Evolutionary conservation across 2,329 filamentous ascomycete genomes (phyloP).

Genomic region (Pseudocercospora musae): DNA sequence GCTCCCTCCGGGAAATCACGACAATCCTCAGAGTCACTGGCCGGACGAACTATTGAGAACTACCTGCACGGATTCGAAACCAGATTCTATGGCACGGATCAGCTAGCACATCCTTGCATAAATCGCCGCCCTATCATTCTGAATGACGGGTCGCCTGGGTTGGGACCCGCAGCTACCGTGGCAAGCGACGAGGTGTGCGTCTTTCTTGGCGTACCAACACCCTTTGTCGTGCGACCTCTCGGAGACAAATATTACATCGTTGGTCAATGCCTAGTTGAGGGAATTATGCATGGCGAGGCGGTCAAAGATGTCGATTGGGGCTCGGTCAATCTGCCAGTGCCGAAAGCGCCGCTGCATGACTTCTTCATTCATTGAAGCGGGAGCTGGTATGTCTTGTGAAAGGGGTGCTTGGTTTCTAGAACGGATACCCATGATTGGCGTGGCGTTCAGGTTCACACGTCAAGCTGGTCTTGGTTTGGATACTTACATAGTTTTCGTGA

Average conservation of each 20-base stretch:
- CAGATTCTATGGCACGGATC: neutral
- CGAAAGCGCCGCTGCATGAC: slow-evolving; percentile 4
- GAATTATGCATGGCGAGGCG: slow-evolving; percentile 2
- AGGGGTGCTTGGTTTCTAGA: neutral
- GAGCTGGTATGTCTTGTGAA: neutral
- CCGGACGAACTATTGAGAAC: neutral
- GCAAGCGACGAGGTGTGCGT: neutral
- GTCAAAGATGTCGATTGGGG: neutral
- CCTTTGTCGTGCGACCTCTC: neutral
- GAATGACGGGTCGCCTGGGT: neutral
- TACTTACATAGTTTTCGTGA: neutral
- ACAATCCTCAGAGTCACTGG: neutral
- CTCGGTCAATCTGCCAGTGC: neutral
- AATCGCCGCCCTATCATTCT: slow-evolving; percentile 2
- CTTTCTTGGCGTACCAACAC: neutral
- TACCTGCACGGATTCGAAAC: neutral
- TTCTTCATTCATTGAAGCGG: neutral
- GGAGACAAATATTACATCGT: neutral
- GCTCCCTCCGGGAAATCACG: neutral
- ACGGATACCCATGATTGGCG: neutral
- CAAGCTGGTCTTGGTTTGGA: neutral
- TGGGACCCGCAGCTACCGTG: neutral
- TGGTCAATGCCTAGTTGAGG: slow-evolving; percentile 1
- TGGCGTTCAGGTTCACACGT: neutral
- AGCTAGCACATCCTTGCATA: slow-evolving; percentile 1